Percentiles rank a stretch among this genome's conserved stretches.
Evolutionary conservation across 192 early-diverging fungal genomes (phyloP).

Genomic region (Geranomyces michiganensis): DNA sequence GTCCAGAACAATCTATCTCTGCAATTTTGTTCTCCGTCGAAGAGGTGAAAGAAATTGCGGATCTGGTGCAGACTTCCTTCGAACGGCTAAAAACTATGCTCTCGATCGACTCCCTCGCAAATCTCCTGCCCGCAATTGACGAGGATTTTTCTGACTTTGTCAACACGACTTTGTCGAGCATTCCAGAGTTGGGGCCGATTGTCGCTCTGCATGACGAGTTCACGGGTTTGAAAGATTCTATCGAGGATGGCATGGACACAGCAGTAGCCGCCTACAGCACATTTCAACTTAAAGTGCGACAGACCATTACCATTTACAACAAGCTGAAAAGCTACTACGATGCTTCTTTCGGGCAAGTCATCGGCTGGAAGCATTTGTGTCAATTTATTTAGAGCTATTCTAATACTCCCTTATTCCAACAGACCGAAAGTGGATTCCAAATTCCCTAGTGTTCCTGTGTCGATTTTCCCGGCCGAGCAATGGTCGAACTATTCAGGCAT

Average conservation of each 20-base stretch:
- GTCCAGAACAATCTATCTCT: too few species aligned
- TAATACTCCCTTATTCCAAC: neutral
- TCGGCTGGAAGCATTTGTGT: too few species aligned
- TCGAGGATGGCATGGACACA: too few species aligned
- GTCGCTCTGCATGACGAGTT: too few species aligned
- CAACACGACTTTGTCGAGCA: neutral
- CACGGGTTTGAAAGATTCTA: too few species aligned
- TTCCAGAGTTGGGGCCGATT: too few species aligned
- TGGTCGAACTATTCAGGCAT: neutral
- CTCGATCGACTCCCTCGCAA: neutral
- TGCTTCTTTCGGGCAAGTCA: neutral
- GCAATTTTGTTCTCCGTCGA: too few species aligned
- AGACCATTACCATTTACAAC: neutral
- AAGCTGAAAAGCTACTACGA: neutral
- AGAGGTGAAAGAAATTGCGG: too few species aligned
- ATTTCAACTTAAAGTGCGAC: too few species aligned
- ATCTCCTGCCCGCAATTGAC: neutral
- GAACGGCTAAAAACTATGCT: neutral
- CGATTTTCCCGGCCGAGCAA: neutral
- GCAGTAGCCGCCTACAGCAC: too few species aligned
- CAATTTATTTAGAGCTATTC: too few species aligned
- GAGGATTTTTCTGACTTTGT: neutral
- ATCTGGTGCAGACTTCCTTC: too few species aligned
- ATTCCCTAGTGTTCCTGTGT: neutral
- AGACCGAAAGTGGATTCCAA: neutral